Evolutionary conservation across 441 rosid species (phyloP).

Genomic region (Lagerstroemia fauriei): DNA sequence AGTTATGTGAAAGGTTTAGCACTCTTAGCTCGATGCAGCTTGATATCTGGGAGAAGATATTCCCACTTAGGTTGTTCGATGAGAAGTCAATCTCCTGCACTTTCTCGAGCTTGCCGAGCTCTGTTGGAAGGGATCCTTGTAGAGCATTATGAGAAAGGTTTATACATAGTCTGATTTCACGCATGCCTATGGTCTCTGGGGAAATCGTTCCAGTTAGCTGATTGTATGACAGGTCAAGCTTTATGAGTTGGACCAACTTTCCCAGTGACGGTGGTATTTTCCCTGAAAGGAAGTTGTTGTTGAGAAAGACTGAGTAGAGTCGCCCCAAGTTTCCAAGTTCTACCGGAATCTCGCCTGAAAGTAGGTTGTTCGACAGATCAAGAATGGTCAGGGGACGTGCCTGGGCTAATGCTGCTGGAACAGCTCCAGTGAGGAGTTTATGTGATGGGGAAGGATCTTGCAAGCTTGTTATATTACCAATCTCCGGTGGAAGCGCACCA

Average conservation of each 20-base stretch:
- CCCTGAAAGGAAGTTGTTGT: constrained; percentile 56
- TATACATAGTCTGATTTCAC: constrained; percentile 38
- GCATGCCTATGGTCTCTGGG: constrained; percentile 29
- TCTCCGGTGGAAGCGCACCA: constrained; percentile 30
- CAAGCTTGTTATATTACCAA: constrained; percentile 26
- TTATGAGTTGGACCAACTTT: constrained; percentile 33
- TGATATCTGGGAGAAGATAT: constrained; percentile 38
- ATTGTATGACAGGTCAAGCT: constrained; percentile 43
- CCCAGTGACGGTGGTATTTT: constrained; percentile 46
- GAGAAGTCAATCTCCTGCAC: constrained; percentile 44
- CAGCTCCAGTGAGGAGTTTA: constrained; percentile 34
- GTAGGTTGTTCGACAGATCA: constrained; percentile 37
- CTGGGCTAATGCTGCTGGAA: constrained; percentile 35
- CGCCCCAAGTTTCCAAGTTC: constrained; percentile 33
- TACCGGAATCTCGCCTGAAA: constrained; percentile 39
- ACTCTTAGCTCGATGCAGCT: constrained; percentile 35
- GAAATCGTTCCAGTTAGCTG: constrained; percentile 41
- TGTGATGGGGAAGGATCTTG: constrained; percentile 38
- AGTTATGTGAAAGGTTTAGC: constrained; percentile 39
- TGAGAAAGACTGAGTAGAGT: constrained; percentile 42
- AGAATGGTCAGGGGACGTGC: constrained; percentile 32
- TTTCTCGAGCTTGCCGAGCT: constrained; percentile 43
- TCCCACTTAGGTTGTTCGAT: constrained; percentile 36
- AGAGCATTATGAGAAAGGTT: constrained; percentile 43
- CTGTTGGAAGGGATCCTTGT: constrained; percentile 43